Conservation (phyloP, 495 filamentous ascomycete species). For the Aspergillus sclerotioniger region DNA sequence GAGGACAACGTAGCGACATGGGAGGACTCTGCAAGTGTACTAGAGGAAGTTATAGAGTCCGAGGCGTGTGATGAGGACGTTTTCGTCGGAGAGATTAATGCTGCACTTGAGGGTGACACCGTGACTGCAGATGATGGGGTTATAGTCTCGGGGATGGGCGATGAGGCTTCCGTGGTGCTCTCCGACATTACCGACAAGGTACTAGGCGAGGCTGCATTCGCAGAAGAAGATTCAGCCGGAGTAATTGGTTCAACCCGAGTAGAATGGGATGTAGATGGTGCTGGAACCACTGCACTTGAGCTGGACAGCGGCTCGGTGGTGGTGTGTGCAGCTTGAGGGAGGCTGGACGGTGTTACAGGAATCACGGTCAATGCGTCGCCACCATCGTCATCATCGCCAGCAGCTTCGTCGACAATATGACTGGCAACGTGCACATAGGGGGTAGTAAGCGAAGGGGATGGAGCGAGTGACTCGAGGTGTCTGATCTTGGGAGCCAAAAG, state of each 20-base stretch:
- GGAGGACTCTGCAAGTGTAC: not conserved
- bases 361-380: conserved; percentile 20
- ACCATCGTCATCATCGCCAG: conserved; percentile 4
- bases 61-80: not conserved
- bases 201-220: not conserved
- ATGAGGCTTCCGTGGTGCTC: not conserved
- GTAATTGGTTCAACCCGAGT: not conserved
- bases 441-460: conserved; percentile 1
- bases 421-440: not conserved
- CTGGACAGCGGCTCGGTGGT: not conserved
- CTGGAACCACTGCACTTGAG: not conserved
- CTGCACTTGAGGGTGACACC: not conserved
- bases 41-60: not conserved
- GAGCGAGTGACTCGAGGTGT: not conserved
- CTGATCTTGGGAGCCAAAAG: conserved; percentile 12
- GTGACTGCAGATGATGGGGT: not conserved
- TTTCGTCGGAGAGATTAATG: too few species aligned
- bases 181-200: not conserved
- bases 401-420: not conserved
- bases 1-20: not conserved
- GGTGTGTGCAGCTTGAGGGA: not conserved
- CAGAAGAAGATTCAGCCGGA: not conserved
- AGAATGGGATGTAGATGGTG: not conserved
- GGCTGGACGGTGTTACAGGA: conserved; percentile 16
- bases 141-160: not conserved